Conservation (phyloP, 2,329 filamentous ascomycete genomes). For the Knufia fluminis region DNA sequence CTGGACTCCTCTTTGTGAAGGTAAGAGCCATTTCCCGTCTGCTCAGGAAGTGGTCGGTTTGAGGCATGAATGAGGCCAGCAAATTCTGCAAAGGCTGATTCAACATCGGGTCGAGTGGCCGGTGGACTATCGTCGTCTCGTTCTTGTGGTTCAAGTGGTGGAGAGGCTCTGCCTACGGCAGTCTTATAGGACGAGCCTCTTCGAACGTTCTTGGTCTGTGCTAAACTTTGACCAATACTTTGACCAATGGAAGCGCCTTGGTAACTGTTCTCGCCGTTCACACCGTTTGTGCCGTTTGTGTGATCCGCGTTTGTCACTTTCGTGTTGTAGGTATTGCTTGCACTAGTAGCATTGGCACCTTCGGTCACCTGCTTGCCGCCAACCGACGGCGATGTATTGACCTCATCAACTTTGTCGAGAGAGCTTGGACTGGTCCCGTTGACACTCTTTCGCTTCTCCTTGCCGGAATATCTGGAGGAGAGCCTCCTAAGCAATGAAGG, state of each 20-base stretch:
- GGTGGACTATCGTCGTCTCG: constrained; percentile 24
- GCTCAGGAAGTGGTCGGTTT: constrained; percentile 52
- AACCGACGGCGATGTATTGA: constrained; percentile 4
- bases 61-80: constrained; percentile 45
- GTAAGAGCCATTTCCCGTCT: constrained; percentile 56
- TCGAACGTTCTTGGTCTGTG: constrained; percentile 12
- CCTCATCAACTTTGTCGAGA: constrained; percentile 15
- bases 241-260: constrained; percentile 11
- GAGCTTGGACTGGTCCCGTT: constrained; percentile 5
- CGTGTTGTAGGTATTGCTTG: too few relatives aligned
- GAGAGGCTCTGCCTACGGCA: neutral
- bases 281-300: too few relatives aligned
- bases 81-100: constrained; percentile 35
- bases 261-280: constrained; percentile 7
- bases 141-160: constrained; percentile 4
- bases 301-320: too few relatives aligned
- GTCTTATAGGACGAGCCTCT: constrained; percentile 7
- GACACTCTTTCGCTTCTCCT: neutral
- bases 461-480: neutral
- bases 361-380: constrained; percentile 19
- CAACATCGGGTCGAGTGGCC: constrained; percentile 33
- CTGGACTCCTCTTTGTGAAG: constrained; percentile 40
- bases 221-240: too few relatives aligned
- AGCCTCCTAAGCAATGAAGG: constrained; percentile 5
- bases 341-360: neutral